Evolutionary conservation across 345 rosid species (phyloP).

Genomic region (Trapa bicornis): DNA sequence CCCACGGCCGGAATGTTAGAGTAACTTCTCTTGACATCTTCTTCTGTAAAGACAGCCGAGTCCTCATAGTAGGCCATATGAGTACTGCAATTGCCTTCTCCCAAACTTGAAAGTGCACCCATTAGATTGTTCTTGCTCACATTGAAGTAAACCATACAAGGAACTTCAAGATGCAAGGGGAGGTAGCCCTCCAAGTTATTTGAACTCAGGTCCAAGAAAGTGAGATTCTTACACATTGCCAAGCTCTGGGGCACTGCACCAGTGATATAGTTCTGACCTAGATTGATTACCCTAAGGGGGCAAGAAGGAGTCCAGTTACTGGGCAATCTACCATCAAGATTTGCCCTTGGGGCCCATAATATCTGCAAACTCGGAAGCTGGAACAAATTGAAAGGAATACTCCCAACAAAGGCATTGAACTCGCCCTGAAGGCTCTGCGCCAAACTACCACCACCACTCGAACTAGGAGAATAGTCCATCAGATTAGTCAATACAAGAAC

Average conservation of each 20-base stretch:
- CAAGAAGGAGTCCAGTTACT: slow-evolving; percentile 29
- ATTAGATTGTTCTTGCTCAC: slow-evolving; percentile 41
- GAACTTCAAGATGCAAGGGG: slow-evolving; percentile 32
- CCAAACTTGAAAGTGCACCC: slow-evolving; percentile 31
- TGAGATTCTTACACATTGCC: slow-evolving; percentile 34
- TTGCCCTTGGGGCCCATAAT: slow-evolving; percentile 65
- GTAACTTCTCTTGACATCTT: slow-evolving; percentile 15
- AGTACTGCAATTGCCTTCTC: slow-evolving; percentile 19
- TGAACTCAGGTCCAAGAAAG: slow-evolving; percentile 53
- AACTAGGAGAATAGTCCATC: slow-evolving; percentile 13
- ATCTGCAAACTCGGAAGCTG: slow-evolving; percentile 32
- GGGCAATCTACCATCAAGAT: slow-evolving; percentile 46
- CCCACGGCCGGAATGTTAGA: background rate
- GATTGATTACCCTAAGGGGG: slow-evolving; percentile 38
- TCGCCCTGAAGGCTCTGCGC: slow-evolving; percentile 26
- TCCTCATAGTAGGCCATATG: slow-evolving; percentile 7
- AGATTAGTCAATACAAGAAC: slow-evolving; percentile 41
- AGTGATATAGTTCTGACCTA: slow-evolving; percentile 36
- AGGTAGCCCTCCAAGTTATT: slow-evolving; percentile 36
- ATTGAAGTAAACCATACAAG: slow-evolving; percentile 48
- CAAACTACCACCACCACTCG: slow-evolving; percentile 8
- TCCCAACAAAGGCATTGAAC: slow-evolving; percentile 47
- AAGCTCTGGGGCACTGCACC: slow-evolving; percentile 30
- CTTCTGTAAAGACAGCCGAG: slow-evolving; percentile 14
- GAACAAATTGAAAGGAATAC: slow-evolving; percentile 28